phyloP scores from a whole-genome alignment of 208 protist species.

The Acanthamoeba triangularis region DNA sequence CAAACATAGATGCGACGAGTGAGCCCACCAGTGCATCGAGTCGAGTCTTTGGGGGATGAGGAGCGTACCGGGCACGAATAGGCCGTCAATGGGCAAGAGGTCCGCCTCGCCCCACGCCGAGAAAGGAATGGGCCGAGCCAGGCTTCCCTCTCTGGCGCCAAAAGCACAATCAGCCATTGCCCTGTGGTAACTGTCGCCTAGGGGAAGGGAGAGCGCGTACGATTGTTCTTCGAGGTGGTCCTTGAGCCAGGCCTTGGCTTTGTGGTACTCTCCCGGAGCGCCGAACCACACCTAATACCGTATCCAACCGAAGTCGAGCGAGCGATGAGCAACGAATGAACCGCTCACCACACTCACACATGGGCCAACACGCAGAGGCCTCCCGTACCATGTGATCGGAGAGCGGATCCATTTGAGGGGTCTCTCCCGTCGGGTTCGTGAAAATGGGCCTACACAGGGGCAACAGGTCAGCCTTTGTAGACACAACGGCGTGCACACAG shows the following conservation, averaged over 20 bases:
- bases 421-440: neutral
- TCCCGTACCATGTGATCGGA: neutral
- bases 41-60: too few relatives aligned
- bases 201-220: neutral
- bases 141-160: neutral
- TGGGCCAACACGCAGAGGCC: too few relatives aligned
- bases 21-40: neutral
- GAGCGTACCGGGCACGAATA: slow-evolving; percentile 4
- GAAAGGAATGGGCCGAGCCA: neutral
- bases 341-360: too few relatives aligned
- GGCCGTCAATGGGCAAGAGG: slow-evolving; percentile 6
- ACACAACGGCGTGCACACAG: too few relatives aligned
- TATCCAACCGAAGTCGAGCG: neutral
- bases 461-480: neutral
- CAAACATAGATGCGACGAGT: neutral
- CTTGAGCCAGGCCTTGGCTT: neutral
- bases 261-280: neutral
- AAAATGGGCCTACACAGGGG: neutral
- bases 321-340: neutral
- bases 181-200: neutral
- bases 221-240: neutral
- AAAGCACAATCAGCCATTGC: neutral
- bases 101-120: slow-evolving; percentile 14
- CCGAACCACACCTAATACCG: neutral
- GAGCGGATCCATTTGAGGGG: neutral